Evolutionary conservation across 225 moss, liverwort and hornwort species (phyloP).

Genomic region (Sphagnum tenellum): DNA sequence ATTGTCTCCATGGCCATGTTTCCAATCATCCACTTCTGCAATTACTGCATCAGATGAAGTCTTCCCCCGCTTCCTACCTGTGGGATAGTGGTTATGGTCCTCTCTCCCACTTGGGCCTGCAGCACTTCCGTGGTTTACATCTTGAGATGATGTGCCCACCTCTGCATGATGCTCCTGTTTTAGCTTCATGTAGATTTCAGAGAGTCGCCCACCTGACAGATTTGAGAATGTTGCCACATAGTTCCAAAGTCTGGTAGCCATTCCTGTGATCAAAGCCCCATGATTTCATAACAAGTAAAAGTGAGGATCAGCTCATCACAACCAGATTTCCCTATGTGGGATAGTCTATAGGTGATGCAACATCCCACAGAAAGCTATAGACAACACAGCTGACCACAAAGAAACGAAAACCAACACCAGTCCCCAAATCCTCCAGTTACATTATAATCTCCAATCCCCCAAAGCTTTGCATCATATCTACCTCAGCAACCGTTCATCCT

Average conservation of each 20-base stretch:
- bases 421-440: no score
- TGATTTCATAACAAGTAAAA: neutral
- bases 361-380: no score
- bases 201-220: conserved; percentile 66
- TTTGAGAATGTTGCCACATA: conserved; percentile 92
- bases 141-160: conserved; percentile 35
- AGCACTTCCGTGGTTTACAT: conserved; percentile 38
- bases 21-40: conserved; percentile 67
- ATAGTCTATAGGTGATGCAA: no score
- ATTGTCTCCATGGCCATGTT: conserved; percentile 55
- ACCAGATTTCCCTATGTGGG: no score
- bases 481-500: no score
- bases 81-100: conserved; percentile 26
- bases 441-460: no score
- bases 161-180: conserved; percentile 31
- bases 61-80: conserved; percentile 32
- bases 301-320: neutral
- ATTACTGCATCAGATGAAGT: conserved; percentile 7
- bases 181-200: conserved; percentile 81
- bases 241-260: conserved; percentile 95
- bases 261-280: conserved; percentile 41
- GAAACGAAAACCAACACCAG: no score
- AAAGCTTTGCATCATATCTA: no score
- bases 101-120: conserved; percentile 54
- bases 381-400: no score